Base-by-base conservation (phyloP, 352 stramenopile genomes). In the Globisporangium cystogenes region DNA sequence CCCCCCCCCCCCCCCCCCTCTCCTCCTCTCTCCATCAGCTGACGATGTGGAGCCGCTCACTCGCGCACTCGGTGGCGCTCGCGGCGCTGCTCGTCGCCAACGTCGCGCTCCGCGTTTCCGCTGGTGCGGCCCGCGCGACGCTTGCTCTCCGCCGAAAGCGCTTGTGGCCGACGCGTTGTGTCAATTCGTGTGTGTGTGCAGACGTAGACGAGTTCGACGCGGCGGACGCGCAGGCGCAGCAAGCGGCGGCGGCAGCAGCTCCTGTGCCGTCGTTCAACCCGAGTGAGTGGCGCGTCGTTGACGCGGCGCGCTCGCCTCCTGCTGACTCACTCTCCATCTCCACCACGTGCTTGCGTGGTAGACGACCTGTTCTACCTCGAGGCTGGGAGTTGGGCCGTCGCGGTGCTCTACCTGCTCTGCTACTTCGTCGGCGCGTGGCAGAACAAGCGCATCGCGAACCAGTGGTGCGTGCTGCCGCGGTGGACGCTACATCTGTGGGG, bases 351-450 rank as follows among this genome's bases (percentile, higher is more conserved):
- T 14, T 40, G 44, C 7, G 29, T 24, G 40, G 15, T n/a, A 84
- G 73, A 70, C 41, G 70, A 84, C 35, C 59, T 70, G 44, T 80
- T 83, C 15, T 65, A 62, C 35, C 31, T 86, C 29, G 77, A 91
- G 24, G 64, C 61, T 21, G 63, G 60, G 10, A 78, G 71, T 46
- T 67, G 68, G 65, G 65, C 62, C n/a, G 51, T 87, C 24, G 70
- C 63, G 0, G 56, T 74, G 15, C 51, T 89, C 35, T 89, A 82
- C 57, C 20, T 83, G 41, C 39, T 82, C 40, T 63, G 75, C 52
- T 91, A 76, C 63, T 77, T 87, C 40, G 24, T 87, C 1, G 81
- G 81, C 62, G 85, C 78, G 55, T 70, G 65, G 29, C 67, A 86
- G 62, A 89, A 91, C 65, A 75, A 69, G 37, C 68, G 67, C 35